Evolutionary conservation across 2,329 filamentous ascomycete genomes (phyloP).

Genomic region (Ophiostoma triangulosporum): DNA sequence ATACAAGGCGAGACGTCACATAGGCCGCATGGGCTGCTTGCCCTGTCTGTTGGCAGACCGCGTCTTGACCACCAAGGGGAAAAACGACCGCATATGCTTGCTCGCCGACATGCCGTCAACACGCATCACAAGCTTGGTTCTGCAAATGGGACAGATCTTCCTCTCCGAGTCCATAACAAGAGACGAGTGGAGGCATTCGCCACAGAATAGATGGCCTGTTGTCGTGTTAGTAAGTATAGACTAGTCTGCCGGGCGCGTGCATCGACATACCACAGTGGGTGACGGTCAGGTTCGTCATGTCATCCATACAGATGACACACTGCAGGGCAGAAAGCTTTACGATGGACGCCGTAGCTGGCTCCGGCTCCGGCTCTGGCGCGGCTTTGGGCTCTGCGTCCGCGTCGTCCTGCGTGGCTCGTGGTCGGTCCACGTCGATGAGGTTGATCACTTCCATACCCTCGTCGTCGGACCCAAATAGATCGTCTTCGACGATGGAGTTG

Average conservation of each 20-base stretch:
- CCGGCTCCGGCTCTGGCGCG: background rate
- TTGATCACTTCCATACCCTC: slow-evolving; percentile 23
- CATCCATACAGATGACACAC: slow-evolving; percentile 56
- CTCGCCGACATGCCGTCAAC: slow-evolving; percentile 20
- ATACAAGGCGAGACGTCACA: no score
- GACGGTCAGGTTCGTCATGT: slow-evolving; percentile 42
- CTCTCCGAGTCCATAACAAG: slow-evolving; percentile 42
- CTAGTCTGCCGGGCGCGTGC: no score
- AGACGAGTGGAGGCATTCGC: slow-evolving; percentile 46
- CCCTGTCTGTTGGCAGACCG: slow-evolving; percentile 43
- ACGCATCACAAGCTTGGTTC: slow-evolving; percentile 38
- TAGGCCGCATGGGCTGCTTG: slow-evolving; percentile 23
- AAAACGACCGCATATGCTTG: slow-evolving; percentile 37
- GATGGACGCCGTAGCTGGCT: slow-evolving; percentile 18
- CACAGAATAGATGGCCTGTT: slow-evolving; percentile 51
- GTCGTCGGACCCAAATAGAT: slow-evolving; percentile 9
- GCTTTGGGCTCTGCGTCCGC: background rate
- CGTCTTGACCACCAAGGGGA: slow-evolving; percentile 48
- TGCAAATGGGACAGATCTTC: slow-evolving; percentile 50
- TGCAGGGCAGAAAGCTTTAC: slow-evolving; percentile 43
- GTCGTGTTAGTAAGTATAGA: background rate
- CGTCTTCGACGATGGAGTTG: background rate
- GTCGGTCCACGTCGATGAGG: slow-evolving; percentile 19
- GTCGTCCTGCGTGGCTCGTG: background rate
- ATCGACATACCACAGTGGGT: slow-evolving; percentile 54